Evolutionary conservation across 495 filamentous ascomycete genomes (phyloP).

Genomic region (Emericellopsis terricola): DNA sequence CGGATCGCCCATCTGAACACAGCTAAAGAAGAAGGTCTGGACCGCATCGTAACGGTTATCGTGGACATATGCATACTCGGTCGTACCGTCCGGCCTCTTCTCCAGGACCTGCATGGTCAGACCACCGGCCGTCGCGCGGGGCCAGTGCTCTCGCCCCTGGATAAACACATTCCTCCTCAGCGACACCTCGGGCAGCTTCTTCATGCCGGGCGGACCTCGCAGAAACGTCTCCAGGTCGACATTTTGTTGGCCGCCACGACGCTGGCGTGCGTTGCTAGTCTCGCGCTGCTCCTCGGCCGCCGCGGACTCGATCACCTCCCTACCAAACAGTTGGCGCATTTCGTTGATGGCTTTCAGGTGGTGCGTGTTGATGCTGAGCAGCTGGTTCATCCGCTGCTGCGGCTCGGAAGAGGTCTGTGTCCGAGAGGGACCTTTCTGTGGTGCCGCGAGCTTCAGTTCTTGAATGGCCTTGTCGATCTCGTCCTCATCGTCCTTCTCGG

Average conservation of each 20-base stretch:
- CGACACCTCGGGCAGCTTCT: slow-evolving; percentile 48
- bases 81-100: slow-evolving; percentile 22
- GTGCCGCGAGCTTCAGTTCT: slow-evolving; percentile 32
- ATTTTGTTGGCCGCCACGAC: slow-evolving; percentile 18
- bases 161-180: slow-evolving; percentile 68
- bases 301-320: slow-evolving; percentile 49
- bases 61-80: slow-evolving; percentile 61
- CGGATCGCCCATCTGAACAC: slow-evolving; percentile 70
- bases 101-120: slow-evolving; percentile 65
- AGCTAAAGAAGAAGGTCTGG: slow-evolving; percentile 57
- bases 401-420: slow-evolving; percentile 5
- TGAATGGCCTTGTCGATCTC: slow-evolving; percentile 72
- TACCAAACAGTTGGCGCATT: slow-evolving; percentile 86
- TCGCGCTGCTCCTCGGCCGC: slow-evolving; percentile 30
- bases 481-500: slow-evolving; percentile 9
- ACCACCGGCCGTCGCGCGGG: slow-evolving; percentile 58
- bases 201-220: slow-evolving; percentile 35
- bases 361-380: slow-evolving; percentile 58
- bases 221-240: slow-evolving; percentile 56
- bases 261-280: slow-evolving; percentile 14
- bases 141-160: slow-evolving; percentile 85
- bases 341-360: slow-evolving; percentile 79
- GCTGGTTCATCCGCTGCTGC: slow-evolving; percentile 26
- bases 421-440: slow-evolving; percentile 6
- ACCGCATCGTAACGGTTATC: slow-evolving; percentile 55